Conservation (phyloP, 2,329 filamentous ascomycete species). For the Pseudofabraea citricarpa region DNA sequence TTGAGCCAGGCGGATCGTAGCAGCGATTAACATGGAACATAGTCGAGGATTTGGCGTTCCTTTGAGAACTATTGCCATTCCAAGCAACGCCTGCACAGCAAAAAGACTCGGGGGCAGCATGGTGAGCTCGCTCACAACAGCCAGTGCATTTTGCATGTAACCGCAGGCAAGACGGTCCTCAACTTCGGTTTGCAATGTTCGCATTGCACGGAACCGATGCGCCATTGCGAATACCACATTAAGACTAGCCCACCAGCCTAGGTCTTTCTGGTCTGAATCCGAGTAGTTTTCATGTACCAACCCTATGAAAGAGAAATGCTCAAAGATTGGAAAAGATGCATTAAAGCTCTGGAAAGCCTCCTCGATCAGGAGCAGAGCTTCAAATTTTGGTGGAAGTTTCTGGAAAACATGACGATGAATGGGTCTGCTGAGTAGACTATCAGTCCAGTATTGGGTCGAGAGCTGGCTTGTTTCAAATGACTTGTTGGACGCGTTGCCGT, state of each 20-base stretch:
- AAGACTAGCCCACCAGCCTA: slow-evolving; percentile 18
- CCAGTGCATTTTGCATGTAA: slow-evolving; percentile 15
- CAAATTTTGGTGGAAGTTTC: slow-evolving; percentile 4
- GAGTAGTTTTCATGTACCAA: slow-evolving; percentile 8
- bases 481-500: background rate
- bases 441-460: slow-evolving; percentile 2
- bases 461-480: background rate
- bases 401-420: slow-evolving; percentile 5
- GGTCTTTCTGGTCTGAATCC: slow-evolving; percentile 7
- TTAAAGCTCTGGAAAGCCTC: slow-evolving; percentile 11
- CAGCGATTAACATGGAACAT: slow-evolving; percentile 13
- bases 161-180: slow-evolving; percentile 10
- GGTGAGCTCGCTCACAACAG: slow-evolving; percentile 7
- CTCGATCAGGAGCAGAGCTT: slow-evolving; percentile 9
- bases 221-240: slow-evolving; percentile 16
- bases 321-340: slow-evolving; percentile 11
- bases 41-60: slow-evolving; percentile 17
- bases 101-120: slow-evolving; percentile 5
- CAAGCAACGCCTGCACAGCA: slow-evolving; percentile 18
- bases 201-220: slow-evolving; percentile 13
- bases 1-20: slow-evolving; percentile 16
- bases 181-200: slow-evolving; percentile 4
- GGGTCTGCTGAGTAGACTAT: slow-evolving; percentile 1
- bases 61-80: slow-evolving; percentile 17
- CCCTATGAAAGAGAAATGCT: slow-evolving; percentile 8